These are phyloP conservation scores for Botrytis aclada DNA, from an alignment of 2,329 filamentous ascomycete genomes.

Conservation along the genomic window DNA sequence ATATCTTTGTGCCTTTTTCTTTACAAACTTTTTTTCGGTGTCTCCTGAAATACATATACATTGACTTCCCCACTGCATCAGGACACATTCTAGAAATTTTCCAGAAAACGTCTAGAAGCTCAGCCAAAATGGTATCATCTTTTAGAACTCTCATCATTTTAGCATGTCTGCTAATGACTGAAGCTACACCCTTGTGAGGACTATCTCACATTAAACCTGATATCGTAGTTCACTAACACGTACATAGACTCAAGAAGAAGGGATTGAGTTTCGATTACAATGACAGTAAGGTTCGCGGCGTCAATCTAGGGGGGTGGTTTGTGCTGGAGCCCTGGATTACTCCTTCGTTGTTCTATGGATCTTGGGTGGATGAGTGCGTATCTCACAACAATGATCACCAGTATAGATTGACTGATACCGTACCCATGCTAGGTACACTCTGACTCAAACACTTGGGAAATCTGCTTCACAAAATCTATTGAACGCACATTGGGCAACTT, in stretches of 20 bases:
- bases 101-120: background rate
- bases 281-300: slow-evolving; percentile 55
- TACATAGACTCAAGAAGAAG: slow-evolving; percentile 22
- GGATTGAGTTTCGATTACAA: slow-evolving; percentile 50
- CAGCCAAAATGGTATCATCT: slow-evolving; percentile 17
- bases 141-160: slow-evolving; percentile 25
- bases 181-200: slow-evolving; percentile 29
- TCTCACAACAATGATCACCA: slow-evolving; percentile 24
- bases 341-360: slow-evolving; percentile 49
- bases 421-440: slow-evolving; percentile 31
- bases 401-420: background rate
- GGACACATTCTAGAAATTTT: background rate
- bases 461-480: slow-evolving; percentile 46
- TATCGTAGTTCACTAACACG: slow-evolving; percentile 16
- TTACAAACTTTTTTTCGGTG: background rate
- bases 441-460: slow-evolving; percentile 45
- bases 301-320: slow-evolving; percentile 57
- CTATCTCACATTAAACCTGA: background rate
- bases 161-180: slow-evolving; percentile 21
- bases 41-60: background rate
- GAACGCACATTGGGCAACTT: slow-evolving; percentile 56
- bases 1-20: background rate
- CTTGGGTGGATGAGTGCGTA: slow-evolving; percentile 36
- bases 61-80: background rate
- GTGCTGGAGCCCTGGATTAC: slow-evolving; percentile 50